Evolutionary conservation across 495 filamentous ascomycete genomes (phyloP), one percentile per base, ranked within the genome.

Genomic region (Penicillium nucicola): DNA sequence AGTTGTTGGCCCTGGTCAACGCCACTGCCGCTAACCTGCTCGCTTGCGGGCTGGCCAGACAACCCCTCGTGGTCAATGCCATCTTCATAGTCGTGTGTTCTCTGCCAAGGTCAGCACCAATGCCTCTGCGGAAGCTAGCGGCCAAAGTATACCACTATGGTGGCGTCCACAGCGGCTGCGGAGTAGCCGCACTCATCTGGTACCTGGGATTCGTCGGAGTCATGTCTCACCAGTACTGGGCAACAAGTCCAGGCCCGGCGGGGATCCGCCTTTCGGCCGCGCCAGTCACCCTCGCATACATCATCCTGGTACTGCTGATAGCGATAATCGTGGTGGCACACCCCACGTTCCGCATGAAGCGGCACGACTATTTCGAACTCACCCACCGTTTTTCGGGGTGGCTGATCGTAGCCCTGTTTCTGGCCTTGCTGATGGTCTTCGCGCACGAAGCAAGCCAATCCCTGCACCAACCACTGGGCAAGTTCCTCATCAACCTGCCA

Each of bases 71-170:
- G 13, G 79, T 93, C 58, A 93, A 93, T 65, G 57, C 77, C 15
- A 77, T 89, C 23, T 92, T 87, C 59, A 66, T 69, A 45, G 54
- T 84, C 23, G 84, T 81, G 48, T 76, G 71, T 49, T 77, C 72
- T 9, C 70, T 86, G 48, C 84, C 87, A 0, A 71, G 76, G 40
- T 79, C 72, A 4, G 77, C 79, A 25, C 88, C 88, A 0, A 69
- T 89, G 31, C 68, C 74, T 32, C 67, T 88, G 36, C 85, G 88
- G 25, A 76, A 76, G 1, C 68, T 82, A n/a, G 77, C 80, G 0
- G 84, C 87, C 23, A 89, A 90, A 57, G 75, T 89, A 3, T 91
- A 89, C 61, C 83, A 88, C 34, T 86, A 86, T 62, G 89, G 89
- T 23, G 89, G 89, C 13, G 74, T 89, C 7, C 88, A 92, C 60